Conservation (phyloP, 495 filamentous ascomycete species). For the Talaromyces liani region DNA sequence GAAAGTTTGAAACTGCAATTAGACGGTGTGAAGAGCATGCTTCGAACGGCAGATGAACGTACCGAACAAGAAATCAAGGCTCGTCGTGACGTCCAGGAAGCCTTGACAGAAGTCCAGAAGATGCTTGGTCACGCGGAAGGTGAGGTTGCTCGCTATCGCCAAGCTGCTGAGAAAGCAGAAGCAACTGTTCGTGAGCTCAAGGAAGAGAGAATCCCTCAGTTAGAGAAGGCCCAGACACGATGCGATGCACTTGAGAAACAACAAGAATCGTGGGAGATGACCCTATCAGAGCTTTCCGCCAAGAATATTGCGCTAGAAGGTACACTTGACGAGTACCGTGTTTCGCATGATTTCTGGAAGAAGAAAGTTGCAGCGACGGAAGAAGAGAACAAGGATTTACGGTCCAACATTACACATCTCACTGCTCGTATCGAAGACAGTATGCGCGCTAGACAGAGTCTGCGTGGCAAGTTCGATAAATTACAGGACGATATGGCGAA, state of each 20-base stretch:
- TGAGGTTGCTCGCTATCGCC: slow-evolving; percentile 57
- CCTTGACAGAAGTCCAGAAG: slow-evolving; percentile 60
- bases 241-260: slow-evolving; percentile 55
- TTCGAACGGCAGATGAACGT: slow-evolving; percentile 40
- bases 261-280: slow-evolving; percentile 56
- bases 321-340: slow-evolving; percentile 55
- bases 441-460: slow-evolving; percentile 65
- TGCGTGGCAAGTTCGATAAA: slow-evolving; percentile 71
- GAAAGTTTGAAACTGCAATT: slow-evolving; percentile 48
- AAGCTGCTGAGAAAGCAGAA: slow-evolving; percentile 61
- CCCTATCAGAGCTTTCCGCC: slow-evolving; percentile 52
- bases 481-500: slow-evolving; percentile 78
- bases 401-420: slow-evolving; percentile 59
- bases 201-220: slow-evolving; percentile 43
- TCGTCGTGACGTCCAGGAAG: slow-evolving; percentile 65
- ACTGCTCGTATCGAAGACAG: slow-evolving; percentile 77
- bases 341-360: slow-evolving; percentile 45
- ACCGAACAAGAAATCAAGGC: slow-evolving; percentile 55
- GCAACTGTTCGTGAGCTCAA: slow-evolving; percentile 44
- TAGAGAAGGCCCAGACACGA: slow-evolving; percentile 47
- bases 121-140: slow-evolving; percentile 70
- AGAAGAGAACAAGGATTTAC: slow-evolving; percentile 51
- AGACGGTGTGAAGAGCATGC: slow-evolving; percentile 46
- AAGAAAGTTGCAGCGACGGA: slow-evolving; percentile 44
- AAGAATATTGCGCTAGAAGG: slow-evolving; percentile 51